A percentile compares a stretch with the other conserved stretches of the same genome.
These are phyloP conservation scores for Prunus davidiana DNA, from an alignment of 306 rosid genomes.

Conservation along the genomic window DNA sequence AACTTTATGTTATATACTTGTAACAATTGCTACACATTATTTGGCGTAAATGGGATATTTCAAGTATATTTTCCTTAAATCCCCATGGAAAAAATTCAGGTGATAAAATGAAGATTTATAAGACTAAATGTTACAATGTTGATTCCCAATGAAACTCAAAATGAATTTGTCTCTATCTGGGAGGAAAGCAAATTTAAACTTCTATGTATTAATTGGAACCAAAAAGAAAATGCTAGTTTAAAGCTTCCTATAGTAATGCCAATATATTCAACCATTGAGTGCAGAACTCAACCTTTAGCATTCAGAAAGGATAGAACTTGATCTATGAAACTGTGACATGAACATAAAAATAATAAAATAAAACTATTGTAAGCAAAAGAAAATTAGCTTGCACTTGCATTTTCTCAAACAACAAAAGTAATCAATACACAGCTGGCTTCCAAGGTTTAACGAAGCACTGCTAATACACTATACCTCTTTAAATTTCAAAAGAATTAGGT, in stretches of 20 bases:
- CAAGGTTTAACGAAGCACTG: neutral
- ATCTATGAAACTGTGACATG: neutral
- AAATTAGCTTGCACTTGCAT: neutral
- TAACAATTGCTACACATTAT: too few species aligned
- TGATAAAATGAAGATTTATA: neutral
- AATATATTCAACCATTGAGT: neutral
- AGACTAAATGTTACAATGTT: neutral
- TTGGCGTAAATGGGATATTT: neutral
- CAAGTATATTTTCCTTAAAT: neutral
- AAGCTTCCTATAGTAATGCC: neutral
- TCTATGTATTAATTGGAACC: neutral
- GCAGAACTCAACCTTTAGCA: neutral
- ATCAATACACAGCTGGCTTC: neutral
- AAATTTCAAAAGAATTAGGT: slow-evolving; percentile 79
- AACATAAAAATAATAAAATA: neutral
- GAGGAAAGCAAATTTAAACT: neutral
- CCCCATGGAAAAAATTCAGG: neutral
- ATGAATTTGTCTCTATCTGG: neutral
- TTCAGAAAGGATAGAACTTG: neutral
- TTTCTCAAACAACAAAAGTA: neutral
- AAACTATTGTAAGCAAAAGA: neutral
- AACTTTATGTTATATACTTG: too few species aligned
- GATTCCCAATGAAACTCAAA: neutral
- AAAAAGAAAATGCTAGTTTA: neutral
- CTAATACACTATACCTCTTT: slow-evolving; percentile 52